Conservation (phyloP, 2,329 filamentous ascomycete genomes). For the Trichothecium sympodiale region DNA sequence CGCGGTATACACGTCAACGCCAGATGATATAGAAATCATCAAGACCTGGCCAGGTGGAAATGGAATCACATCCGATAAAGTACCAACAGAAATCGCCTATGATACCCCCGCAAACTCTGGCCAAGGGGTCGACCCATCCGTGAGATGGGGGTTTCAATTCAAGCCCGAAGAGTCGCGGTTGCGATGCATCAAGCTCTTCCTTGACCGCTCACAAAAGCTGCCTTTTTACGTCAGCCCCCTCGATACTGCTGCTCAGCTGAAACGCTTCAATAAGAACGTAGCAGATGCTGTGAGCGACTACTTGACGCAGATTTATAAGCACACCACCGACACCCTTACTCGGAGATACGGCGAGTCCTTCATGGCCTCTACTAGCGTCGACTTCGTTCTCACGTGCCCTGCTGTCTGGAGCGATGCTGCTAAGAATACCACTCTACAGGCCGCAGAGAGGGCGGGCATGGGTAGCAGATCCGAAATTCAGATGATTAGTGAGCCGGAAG, state of each 20-base stretch:
- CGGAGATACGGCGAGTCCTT: slow-evolving; percentile 68
- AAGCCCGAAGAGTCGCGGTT: slow-evolving; percentile 65
- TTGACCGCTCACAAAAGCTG: slow-evolving; percentile 69
- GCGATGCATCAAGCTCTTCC: slow-evolving; percentile 75
- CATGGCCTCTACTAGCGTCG: slow-evolving; percentile 63
- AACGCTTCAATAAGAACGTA: slow-evolving; percentile 63
- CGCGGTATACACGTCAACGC: slow-evolving; percentile 62
- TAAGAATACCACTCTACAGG: slow-evolving; percentile 72
- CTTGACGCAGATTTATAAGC: slow-evolving; percentile 61
- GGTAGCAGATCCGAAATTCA: slow-evolving; percentile 58
- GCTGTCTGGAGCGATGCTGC: slow-evolving; percentile 78
- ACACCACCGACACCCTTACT: slow-evolving; percentile 69
- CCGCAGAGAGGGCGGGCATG: slow-evolving; percentile 70
- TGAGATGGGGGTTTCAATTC: slow-evolving; percentile 78
- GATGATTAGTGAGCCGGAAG: slow-evolving; percentile 73
- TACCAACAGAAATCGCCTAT: slow-evolving; percentile 68
- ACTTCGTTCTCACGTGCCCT: slow-evolving; percentile 72
- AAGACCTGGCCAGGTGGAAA: slow-evolving; percentile 78
- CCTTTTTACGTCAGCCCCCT: slow-evolving; percentile 71
- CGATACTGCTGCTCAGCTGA: slow-evolving; percentile 67
- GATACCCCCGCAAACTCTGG: slow-evolving; percentile 22
- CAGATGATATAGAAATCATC: slow-evolving; percentile 74
- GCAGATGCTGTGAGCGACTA: slow-evolving; percentile 73
- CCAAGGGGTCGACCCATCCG: slow-evolving; percentile 29
- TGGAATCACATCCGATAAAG: slow-evolving; percentile 80